Evolutionary conservation across 1,284 basidiomycete species (phyloP).

Genomic region (Cutaneotrichosporon sp.): DNA sequence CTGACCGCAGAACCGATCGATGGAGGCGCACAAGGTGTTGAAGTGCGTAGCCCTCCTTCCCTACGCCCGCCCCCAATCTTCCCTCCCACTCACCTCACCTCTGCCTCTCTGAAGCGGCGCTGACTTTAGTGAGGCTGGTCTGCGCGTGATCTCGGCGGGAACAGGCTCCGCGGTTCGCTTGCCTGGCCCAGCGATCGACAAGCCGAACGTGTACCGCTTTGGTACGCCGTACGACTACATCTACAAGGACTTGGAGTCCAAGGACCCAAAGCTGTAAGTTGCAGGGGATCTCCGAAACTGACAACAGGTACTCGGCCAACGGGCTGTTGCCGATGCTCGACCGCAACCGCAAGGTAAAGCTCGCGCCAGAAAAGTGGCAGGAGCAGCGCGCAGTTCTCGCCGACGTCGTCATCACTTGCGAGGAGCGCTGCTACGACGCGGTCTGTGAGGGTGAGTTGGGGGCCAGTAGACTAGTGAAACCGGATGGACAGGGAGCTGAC

Average conservation of each 20-base stretch:
- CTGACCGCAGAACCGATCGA: slow-evolving; percentile 83
- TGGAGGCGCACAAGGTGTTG: slow-evolving; percentile 95
- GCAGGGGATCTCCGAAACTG: background rate
- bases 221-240: slow-evolving; percentile 98
- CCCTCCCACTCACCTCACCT: background rate
- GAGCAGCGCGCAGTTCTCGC: slow-evolving; percentile 75
- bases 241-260: slow-evolving; percentile 84
- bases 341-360: slow-evolving; percentile 88
- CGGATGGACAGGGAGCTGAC: no score
- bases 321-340: slow-evolving; percentile 98
- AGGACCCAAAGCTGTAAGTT: slow-evolving; percentile 81
- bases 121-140: slow-evolving; percentile 68
- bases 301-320: slow-evolving; percentile 82
- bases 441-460: slow-evolving; percentile 90
- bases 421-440: slow-evolving; percentile 97
- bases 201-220: slow-evolving; percentile 95
- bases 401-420: slow-evolving; percentile 98
- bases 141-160: slow-evolving; percentile 88
- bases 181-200: slow-evolving; percentile 94
- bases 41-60: slow-evolving; percentile 62
- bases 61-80: background rate
- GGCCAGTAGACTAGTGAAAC: no score
- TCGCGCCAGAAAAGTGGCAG: slow-evolving; percentile 96
- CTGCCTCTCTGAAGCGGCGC: background rate
- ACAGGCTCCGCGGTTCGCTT: slow-evolving; percentile 96